A percentile compares a stretch with the other conserved stretches of the same genome.
These are phyloP conservation scores for Rauvolfia tetraphylla DNA, from an alignment of 257 asterid species.

Conservation along the genomic window DNA sequence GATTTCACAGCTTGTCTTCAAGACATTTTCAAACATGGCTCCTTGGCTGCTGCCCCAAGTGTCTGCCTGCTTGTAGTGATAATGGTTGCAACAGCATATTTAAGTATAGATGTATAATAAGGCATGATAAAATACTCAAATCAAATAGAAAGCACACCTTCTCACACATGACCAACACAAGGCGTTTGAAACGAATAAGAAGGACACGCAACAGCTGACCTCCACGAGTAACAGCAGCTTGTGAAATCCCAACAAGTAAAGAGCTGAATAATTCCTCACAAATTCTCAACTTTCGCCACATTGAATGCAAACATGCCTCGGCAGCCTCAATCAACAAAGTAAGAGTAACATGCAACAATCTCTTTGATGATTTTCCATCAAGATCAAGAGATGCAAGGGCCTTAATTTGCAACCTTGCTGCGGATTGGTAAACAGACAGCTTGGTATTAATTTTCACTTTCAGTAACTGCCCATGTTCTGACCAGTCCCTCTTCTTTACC, in stretches of 20 bases:
- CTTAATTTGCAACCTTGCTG: constrained; percentile 69
- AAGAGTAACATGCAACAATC: constrained; percentile 85
- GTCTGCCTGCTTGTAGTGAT: constrained; percentile 57
- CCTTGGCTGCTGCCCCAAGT: constrained; percentile 75
- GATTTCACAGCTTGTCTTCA: constrained; percentile 86
- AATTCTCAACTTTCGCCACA: constrained; percentile 86
- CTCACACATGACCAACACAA: constrained; percentile 80
- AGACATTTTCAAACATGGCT: constrained; percentile 76
- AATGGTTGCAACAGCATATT: constrained; percentile 16
- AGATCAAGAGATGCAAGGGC: constrained; percentile 66
- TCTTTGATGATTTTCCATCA: constrained; percentile 88
- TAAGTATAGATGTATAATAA: constrained; percentile 6
- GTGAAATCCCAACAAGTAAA: constrained; percentile 84
- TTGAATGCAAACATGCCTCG: constrained; percentile 75
- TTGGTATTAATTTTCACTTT: constrained; percentile 76
- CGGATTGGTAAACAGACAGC: constrained; percentile 88
- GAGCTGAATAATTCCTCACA: constrained; percentile 93
- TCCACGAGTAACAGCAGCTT: constrained; percentile 74
- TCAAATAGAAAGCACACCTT: constrained; percentile 52
- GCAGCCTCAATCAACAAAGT: constrained; percentile 81
- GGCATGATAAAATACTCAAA: constrained; percentile 11
- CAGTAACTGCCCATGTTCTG: constrained; percentile 82
- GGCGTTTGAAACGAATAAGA: constrained; percentile 85
- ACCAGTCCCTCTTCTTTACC: constrained; percentile 92
- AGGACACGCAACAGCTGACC: constrained; percentile 93